Evolutionary conservation across 1,284 basidiomycete species (phyloP), one percentile per base, ranked within the genome.

Genomic region (Coniferiporia weirii): DNA sequence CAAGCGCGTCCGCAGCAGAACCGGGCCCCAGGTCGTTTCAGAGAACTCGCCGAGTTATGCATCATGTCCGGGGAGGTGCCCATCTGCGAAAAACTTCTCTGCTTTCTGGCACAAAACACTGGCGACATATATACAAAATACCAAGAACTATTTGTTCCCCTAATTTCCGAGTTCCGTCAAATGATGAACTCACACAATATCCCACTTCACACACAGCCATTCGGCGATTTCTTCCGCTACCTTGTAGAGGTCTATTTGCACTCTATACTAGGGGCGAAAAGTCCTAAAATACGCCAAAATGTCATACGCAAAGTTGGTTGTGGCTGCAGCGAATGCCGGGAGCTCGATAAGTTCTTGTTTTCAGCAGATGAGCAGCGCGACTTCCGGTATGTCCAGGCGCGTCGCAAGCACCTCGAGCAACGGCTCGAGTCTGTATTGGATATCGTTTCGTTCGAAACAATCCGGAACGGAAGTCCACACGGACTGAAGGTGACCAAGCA

Each of bases 401-500:
- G 36, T 38, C 57, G 50, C 15, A 53, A 22, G 36, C 57, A 59
- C 22, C n/a, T 59, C 22, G 57, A 59, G 35, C 46, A 38, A 10
- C 43, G 46, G 13, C 43, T 59, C 22, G 12, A 7, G 15, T 12
- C 34, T 10, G 51, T 8, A 7, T 27, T 4, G 32, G 51, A 54
- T 19, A 17, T 53, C 8, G 57, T n/a, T 2, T 44, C 27, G 5
- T 32, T 43, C 20, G 48, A 8, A 32, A 60, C 58, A 5, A 60
- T 60, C 6, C 52, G 13, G 6, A 44, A 0, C 27, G 53, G 58
- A 4, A 47, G 40, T n/a, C 52, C 58, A 9, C 46, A 55, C 36
- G 38, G 47, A n/a, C 38, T 60, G 27, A 9, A 51, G 19, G 51
- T 60, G 7, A 60, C 45, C 10, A 60, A 60, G 48, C 50, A 38